Base-by-base conservation (phyloP, 805 yeast genomes). In the Starmerella gropengiesseri region DNA sequence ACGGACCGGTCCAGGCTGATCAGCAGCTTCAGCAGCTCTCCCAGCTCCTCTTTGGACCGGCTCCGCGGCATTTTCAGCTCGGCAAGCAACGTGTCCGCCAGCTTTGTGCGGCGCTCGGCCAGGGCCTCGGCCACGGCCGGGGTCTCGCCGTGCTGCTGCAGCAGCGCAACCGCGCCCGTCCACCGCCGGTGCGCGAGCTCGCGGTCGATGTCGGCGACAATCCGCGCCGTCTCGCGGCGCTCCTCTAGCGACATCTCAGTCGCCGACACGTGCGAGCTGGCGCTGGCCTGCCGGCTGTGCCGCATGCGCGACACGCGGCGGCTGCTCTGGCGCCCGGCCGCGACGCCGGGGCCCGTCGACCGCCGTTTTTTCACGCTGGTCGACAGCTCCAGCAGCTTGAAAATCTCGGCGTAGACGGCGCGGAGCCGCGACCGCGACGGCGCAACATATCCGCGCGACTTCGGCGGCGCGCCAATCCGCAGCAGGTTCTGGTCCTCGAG, bases 191-290 rank as follows among this genome's bases (percentile, higher is more conserved):
- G 78, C 9, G 83, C 78, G 20, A 81, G 66, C 42, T 68, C 68
- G 12, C 78, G 74, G 56, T 82, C 91, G 31, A 80, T 67, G 43
- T 79, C 84, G 54, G 81, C 85, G 14, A 81, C 64, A 25, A 66
- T 60, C 40, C 77, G 80, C 52, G 79, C 86, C 12, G 77, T 63
- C 23, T 62, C 61, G 43, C 73, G 71, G 43, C 79, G 62, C 16
- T 63, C 71, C 42, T 68, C 65, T 48, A 74, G 43, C 23, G 38
- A 45, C 52, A 53, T 77, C 80, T 41, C 41, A 77, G 86, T 54
- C 19, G 32, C 21, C 5, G 46, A 44, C 16, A 28, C 26, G 28
- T 35, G 45, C 22, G 47, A 36, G 31, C 30, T 20, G 12, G 40
- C 27, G 26, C 45, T 45, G 19, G 27, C 16, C 23, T 46, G 41